Conservation (phyloP, 768 basidiomycete species). For the Plicaturopsis crispa region DNA sequence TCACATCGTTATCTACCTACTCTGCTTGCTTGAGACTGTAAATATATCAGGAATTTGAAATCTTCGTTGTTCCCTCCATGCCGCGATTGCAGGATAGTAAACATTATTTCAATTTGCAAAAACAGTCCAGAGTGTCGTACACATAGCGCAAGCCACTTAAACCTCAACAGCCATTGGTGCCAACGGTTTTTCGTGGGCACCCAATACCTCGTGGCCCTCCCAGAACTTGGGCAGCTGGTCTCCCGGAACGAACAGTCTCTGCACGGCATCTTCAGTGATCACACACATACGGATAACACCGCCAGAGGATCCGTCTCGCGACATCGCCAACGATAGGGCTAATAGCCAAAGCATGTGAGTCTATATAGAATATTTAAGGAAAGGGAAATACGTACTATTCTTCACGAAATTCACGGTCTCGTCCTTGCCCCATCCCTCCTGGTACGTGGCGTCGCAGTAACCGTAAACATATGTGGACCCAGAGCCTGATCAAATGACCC, state of each 20-base stretch:
- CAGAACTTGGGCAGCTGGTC: conserved; percentile 85
- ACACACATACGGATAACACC: conserved; percentile 97
- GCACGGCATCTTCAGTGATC: conserved; percentile 88
- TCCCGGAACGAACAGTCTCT: conserved; percentile 89
- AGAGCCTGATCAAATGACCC: conserved; percentile 54
- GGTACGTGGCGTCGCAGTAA: conserved; percentile 97
- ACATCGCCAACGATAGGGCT: conserved; percentile 95
- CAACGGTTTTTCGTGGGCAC: conserved; percentile 20
- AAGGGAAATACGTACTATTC: conserved; percentile 68
- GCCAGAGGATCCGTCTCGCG: conserved; percentile 95
- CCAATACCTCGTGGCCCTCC: conserved; percentile 74
- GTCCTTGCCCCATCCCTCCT: conserved; percentile 85
- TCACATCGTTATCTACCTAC: too few species aligned
- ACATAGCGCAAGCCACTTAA: too few species aligned
- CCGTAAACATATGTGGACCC: conserved; percentile 98
- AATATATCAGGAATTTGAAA: too few species aligned
- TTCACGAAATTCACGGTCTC: conserved; percentile 92
- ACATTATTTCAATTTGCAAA: too few species aligned
- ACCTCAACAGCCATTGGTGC: conserved; percentile 44
- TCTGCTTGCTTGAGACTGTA: too few species aligned
- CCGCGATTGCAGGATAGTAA: too few species aligned
- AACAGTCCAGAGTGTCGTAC: too few species aligned
- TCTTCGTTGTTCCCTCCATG: too few species aligned
- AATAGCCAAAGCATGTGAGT: conserved; percentile 5
- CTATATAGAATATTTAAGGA: neutral